phyloP scores from a whole-genome alignment of 2,329 filamentous ascomycete species.

The Nemania sp. region DNA sequence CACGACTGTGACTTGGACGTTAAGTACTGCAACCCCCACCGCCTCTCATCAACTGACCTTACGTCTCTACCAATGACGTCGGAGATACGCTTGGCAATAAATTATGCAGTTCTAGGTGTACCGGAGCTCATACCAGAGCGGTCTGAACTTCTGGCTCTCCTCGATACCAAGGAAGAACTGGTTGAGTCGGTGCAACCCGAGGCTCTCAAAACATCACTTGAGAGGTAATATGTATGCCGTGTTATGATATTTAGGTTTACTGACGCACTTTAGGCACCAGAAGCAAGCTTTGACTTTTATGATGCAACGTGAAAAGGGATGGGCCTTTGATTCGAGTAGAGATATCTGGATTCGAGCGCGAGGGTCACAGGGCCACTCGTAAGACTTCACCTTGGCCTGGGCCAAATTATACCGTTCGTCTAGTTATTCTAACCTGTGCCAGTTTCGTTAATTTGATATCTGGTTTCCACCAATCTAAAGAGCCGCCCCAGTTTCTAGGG shows the following conservation, averaged over 20 bases:
- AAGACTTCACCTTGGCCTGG: neutral
- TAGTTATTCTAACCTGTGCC: neutral
- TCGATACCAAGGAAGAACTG: constrained; percentile 6
- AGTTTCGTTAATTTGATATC: constrained; percentile 9
- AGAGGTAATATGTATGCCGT: constrained; percentile 7
- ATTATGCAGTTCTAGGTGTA: neutral
- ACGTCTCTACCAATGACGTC: constrained; percentile 11
- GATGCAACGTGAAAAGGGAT: constrained; percentile 11
- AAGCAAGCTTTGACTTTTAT: constrained; percentile 11
- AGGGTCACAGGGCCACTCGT: constrained; percentile 4
- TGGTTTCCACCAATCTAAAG: constrained; percentile 3
- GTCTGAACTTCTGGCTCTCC: constrained; percentile 3
- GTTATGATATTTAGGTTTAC: no score
- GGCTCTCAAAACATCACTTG: constrained; percentile 6
- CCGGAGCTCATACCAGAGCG: constrained; percentile 7
- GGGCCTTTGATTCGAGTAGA: constrained; percentile 12
- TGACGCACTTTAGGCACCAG: constrained; percentile 3
- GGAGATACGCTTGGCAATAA: neutral
- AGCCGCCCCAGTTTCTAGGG: constrained; percentile 40
- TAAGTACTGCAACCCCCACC: constrained; percentile 44
- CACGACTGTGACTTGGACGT: constrained; percentile 32
- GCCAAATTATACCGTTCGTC: neutral
- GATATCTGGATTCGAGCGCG: constrained; percentile 7
- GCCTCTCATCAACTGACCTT: constrained; percentile 36
- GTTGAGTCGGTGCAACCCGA: constrained; percentile 2